Conservation (phyloP, 2,329 filamentous ascomycete species). For the Lasiodiplodia hormozganensis region DNA sequence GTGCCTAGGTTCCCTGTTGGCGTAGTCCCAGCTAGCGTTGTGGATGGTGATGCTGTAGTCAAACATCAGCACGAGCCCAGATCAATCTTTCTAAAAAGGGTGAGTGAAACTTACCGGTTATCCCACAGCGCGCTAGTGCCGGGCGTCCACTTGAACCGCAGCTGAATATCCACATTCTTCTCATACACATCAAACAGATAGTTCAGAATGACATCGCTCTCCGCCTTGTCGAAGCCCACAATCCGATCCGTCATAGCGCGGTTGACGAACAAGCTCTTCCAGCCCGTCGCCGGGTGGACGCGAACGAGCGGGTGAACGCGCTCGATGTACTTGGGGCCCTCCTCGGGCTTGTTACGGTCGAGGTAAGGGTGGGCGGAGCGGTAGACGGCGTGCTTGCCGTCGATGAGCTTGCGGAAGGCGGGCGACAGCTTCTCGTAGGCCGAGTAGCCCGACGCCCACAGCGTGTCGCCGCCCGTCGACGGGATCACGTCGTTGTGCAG, state of each 20-base stretch:
- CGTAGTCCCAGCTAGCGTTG: conserved; percentile 77
- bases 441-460: conserved; percentile 74
- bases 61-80: background rate
- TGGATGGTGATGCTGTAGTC: conserved; percentile 70
- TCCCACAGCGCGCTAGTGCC: conserved; percentile 74
- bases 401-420: conserved; percentile 72
- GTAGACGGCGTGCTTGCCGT: conserved; percentile 71
- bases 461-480: conserved; percentile 70
- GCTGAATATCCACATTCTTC: conserved; percentile 73
- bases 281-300: conserved; percentile 75
- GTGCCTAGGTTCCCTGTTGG: conserved; percentile 69
- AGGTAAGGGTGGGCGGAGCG: conserved; percentile 71
- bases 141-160: conserved; percentile 74
- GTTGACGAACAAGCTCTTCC: conserved; percentile 78
- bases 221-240: conserved; percentile 71
- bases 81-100: background rate
- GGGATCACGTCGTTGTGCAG: conserved; percentile 74
- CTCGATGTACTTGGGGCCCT: conserved; percentile 71
- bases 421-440: conserved; percentile 78
- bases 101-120: conserved; percentile 59
- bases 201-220: conserved; percentile 71
- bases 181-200: conserved; percentile 75
- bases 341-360: conserved; percentile 66
- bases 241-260: conserved; percentile 72
- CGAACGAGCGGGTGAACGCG: conserved; percentile 72